Evolutionary conservation across 768 basidiomycete species (phyloP), one percentile per base, ranked within the genome.

Genomic region (Panus rudis): DNA sequence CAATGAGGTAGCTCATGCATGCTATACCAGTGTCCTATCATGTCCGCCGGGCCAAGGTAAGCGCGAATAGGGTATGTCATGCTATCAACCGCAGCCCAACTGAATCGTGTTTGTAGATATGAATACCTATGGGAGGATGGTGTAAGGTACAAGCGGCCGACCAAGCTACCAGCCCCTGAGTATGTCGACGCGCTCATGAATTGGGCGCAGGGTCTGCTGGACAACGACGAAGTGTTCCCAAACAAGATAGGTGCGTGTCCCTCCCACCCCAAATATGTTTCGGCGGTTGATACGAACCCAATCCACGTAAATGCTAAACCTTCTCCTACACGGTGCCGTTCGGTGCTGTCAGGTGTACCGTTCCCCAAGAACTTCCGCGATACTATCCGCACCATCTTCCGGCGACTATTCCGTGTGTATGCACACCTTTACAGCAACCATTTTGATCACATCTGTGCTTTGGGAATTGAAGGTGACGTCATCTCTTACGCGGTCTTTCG

Each of bases 161-260:
- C 90, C n/a, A 94, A 92, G 62, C 75, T 94, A n/a, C 76, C 89
- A 1, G 92, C 91, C 2, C 91, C 92, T 0, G 92, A 93, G 47
- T 99, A 99, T 58, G 93, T 98, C 31, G 96, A 99, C 57, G 87
- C 89, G 8, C 71, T 99, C 42, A 99, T 99, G 96, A 96, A 92
- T 62, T 99, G 96, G 96, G 84, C 90, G 4, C 96, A 99, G 62
- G 75, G 73, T 41, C 70, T 94, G 42, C 70, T 99, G 21, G 96
- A 99, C 60, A 92, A 98, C 60, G 92, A 93, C 57, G 72, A 71
- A 13, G 66, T 92, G 41, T 99, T 99, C 62, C 96, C 96, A 2
- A 92, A 91, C 62, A 89, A 86, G 69, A 94, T 97, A 54, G 96
- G 94, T 87, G 50, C 42, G 49, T 49, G 17, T 26, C 46, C 25